These are phyloP conservation scores for Stromatinia cepivora DNA, from an alignment of 2,329 filamentous ascomycete species.

Conservation along the genomic window DNA sequence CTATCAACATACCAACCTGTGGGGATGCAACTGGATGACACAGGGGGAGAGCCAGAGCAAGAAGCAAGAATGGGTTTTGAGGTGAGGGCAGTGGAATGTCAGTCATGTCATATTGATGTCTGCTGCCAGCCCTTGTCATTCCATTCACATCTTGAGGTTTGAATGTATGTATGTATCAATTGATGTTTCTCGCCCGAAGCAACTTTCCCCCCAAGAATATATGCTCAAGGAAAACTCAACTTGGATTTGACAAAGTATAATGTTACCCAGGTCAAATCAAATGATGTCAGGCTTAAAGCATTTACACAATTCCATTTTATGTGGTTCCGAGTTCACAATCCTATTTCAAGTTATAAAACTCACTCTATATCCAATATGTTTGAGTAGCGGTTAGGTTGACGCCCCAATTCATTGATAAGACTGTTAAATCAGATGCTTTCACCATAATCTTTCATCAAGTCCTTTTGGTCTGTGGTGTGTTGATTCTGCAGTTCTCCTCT, in stretches of 20 bases:
- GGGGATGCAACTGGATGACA: no score
- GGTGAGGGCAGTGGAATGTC: neutral
- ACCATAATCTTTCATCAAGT: neutral
- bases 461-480: neutral
- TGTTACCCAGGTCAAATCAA: neutral
- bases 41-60: no score
- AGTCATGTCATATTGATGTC: neutral
- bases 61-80: neutral
- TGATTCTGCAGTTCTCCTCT: neutral
- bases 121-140: neutral
- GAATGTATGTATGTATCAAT: neutral
- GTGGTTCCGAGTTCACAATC: neutral
- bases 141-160: neutral
- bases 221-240: neutral
- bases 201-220: neutral
- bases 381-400: neutral
- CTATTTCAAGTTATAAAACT: neutral
- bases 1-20: no score
- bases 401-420: neutral
- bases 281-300: neutral
- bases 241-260: neutral
- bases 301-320: neutral
- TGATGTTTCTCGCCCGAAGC: neutral
- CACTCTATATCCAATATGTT: neutral
- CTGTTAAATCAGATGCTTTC: no score